A percentile compares a stretch with the other conserved stretches of the same genome.
phyloP scores from a whole-genome alignment of 352 stramenopile genomes.

The Phytophthora aleatoria region DNA sequence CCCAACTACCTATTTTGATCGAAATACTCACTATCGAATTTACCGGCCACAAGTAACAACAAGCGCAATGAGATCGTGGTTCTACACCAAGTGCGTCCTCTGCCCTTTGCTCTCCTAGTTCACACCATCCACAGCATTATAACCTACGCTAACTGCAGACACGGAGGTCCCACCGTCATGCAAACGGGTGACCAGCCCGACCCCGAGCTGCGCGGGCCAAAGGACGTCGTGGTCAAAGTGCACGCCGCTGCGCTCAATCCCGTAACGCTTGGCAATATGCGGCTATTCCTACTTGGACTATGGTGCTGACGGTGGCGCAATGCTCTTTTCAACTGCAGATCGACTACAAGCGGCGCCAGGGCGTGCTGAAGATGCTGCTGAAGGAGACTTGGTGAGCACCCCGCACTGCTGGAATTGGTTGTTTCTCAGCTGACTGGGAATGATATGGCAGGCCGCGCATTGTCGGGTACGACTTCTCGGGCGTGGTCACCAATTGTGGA shows the following conservation, averaged over 20 bases:
- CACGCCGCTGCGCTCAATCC: conserved; percentile 68
- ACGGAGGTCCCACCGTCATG: conserved; percentile 62
- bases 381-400: conserved; percentile 39
- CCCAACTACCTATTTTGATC: too few species aligned
- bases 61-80: conserved; percentile 70
- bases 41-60: too few species aligned
- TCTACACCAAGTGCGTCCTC: conserved; percentile 62
- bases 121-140: conserved; percentile 1
- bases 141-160: conserved; percentile 32
- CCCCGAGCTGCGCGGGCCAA: conserved; percentile 48
- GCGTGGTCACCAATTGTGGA: conserved; percentile 60
- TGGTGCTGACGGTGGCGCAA: conserved; percentile 3
- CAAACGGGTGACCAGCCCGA: conserved; percentile 63
- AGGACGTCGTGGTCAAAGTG: conserved; percentile 71
- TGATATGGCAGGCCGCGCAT: conserved; percentile 56
- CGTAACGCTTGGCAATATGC: conserved; percentile 22
- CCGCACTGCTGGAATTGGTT: not conserved
- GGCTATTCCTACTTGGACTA: not conserved
- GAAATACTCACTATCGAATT: too few species aligned
- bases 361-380: conserved; percentile 68
- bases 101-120: not conserved
- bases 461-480: conserved; percentile 75
- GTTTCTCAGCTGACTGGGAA: not conserved
- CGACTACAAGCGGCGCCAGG: conserved; percentile 83
- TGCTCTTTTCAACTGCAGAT: conserved; percentile 40